Evolutionary conservation across 1,284 basidiomycete genomes (phyloP).

Genomic region (Cutaneotrichosporon spelunceum): DNA sequence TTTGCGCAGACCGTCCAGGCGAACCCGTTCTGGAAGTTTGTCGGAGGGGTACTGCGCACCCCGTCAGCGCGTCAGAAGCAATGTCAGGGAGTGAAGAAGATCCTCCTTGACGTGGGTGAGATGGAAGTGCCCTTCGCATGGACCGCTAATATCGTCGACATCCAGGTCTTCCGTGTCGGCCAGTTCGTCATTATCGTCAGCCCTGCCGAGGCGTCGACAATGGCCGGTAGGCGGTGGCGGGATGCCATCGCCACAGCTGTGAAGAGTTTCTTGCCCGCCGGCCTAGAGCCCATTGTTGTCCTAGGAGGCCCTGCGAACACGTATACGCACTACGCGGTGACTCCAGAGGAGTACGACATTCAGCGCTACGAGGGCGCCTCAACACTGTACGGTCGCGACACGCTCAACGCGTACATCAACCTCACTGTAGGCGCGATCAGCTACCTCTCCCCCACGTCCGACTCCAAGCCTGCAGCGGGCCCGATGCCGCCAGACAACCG

Average conservation of each 20-base stretch:
- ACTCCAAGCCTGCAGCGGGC: neutral
- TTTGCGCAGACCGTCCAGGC: constrained; percentile 12
- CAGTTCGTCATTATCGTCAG: constrained; percentile 22
- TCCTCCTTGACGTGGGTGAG: constrained; percentile 22
- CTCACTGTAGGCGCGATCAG: constrained; percentile 11
- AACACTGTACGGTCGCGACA: constrained; percentile 18
- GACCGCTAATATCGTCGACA: constrained; percentile 18
- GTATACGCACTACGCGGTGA: constrained; percentile 16
- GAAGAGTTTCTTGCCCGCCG: neutral
- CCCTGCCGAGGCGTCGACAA: constrained; percentile 19
- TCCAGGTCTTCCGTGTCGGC: constrained; percentile 19
- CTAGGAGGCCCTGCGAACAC: constrained; percentile 22
- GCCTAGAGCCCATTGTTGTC: constrained; percentile 17
- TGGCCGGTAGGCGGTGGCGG: constrained; percentile 20
- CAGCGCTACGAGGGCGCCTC: constrained; percentile 26
- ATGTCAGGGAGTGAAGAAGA: constrained; percentile 21
- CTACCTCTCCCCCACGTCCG: constrained; percentile 7
- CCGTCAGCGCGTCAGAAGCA: constrained; percentile 10
- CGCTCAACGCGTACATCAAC: constrained; percentile 21
- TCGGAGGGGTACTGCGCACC: neutral
- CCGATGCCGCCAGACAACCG: constrained; percentile 15
- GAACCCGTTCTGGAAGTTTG: constrained; percentile 21
- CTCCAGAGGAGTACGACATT: constrained; percentile 20
- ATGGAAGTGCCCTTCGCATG: constrained; percentile 19
- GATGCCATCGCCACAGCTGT: constrained; percentile 11